These are phyloP conservation scores for Pseudopithomyces maydicus DNA, from an alignment of 2,329 filamentous ascomycete genomes.

Conservation along the genomic window DNA sequence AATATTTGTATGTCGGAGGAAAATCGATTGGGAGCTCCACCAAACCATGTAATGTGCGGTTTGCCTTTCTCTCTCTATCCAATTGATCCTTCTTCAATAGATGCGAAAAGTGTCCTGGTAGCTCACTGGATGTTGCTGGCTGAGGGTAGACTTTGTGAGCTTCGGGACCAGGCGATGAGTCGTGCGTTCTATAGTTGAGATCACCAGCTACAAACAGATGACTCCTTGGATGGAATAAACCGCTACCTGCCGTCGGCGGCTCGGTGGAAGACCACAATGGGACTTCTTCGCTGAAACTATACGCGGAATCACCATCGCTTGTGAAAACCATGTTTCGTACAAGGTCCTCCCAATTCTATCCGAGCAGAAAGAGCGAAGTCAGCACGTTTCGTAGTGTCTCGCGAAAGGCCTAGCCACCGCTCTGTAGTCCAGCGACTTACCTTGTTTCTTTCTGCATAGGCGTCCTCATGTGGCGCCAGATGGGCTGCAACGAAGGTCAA, in stretches of 20 bases:
- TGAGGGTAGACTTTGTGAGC: conserved; percentile 68
- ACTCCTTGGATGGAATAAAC: conserved; percentile 74
- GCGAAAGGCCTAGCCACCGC: too few relatives aligned
- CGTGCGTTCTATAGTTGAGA: conserved; percentile 89
- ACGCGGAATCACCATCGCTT: conserved; percentile 34
- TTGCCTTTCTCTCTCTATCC: conserved; percentile 68
- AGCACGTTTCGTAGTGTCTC: too few relatives aligned
- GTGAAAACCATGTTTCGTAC: conserved; percentile 80
- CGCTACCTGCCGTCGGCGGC: conserved; percentile 53
- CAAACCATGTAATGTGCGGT: conserved; percentile 77
- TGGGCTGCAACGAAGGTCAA: conserved; percentile 89
- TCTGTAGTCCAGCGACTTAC: too few relatives aligned
- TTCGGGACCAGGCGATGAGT: conserved; percentile 63
- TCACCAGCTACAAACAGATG: conserved; percentile 90
- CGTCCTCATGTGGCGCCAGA: conserved; percentile 85
- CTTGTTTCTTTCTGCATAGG: conserved; percentile 73
- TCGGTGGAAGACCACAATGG: conserved; percentile 33
- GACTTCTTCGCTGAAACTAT: conserved; percentile 38
- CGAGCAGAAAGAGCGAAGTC: too few relatives aligned
- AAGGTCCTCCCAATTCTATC: conserved; percentile 79
- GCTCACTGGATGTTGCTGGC: conserved; percentile 53
- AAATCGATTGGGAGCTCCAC: conserved; percentile 76
- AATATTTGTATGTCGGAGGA: conserved; percentile 94
- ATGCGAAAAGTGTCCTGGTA: conserved; percentile 65
- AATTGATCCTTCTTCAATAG: conserved; percentile 82